These are phyloP conservation scores for Apiotrichum laibachii DNA, from an alignment of 1,284 basidiomycete species.

Conservation along the genomic window DNA sequence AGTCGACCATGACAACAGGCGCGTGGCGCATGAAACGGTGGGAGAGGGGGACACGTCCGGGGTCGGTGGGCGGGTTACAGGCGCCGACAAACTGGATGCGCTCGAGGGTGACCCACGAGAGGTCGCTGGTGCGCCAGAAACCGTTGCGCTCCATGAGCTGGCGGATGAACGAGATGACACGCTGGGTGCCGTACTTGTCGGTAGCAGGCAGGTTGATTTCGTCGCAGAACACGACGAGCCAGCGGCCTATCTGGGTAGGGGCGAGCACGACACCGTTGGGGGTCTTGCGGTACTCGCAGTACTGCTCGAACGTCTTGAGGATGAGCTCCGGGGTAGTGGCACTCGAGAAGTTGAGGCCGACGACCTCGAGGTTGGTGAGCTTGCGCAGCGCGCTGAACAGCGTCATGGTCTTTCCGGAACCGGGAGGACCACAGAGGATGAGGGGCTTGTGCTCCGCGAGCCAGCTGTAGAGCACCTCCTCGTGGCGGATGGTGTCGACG, in stretches of 20 bases:
- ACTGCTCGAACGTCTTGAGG: slow-evolving; percentile 98
- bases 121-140: slow-evolving; percentile 91
- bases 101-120: slow-evolving; percentile 96
- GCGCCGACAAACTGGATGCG: slow-evolving; percentile 99
- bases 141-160: slow-evolving; percentile 94
- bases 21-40: slow-evolving; percentile 97
- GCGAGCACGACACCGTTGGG: slow-evolving; percentile 93
- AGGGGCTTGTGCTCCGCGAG: slow-evolving; percentile 97
- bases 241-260: slow-evolving; percentile 90
- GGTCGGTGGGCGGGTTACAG: slow-evolving; percentile 99
- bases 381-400: slow-evolving; percentile 98
- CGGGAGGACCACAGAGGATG: slow-evolving; percentile 97
- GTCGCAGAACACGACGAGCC: slow-evolving; percentile 99
- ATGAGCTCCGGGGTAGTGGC: slow-evolving; percentile 97
- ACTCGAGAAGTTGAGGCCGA: slow-evolving; percentile 98
- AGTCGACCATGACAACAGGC: slow-evolving; percentile 99
- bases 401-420: slow-evolving; percentile 99
- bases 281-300: slow-evolving; percentile 98
- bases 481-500: slow-evolving; percentile 96
- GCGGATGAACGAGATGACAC: slow-evolving; percentile 96
- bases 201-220: slow-evolving; percentile 97
- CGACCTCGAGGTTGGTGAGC: slow-evolving; percentile 97
- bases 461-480: slow-evolving; percentile 98
- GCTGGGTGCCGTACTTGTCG: slow-evolving; percentile 98
- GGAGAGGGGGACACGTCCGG: slow-evolving; percentile 95